phyloP scores from a whole-genome alignment of 257 asterid species.

The Cynanchum wilfordii region DNA sequence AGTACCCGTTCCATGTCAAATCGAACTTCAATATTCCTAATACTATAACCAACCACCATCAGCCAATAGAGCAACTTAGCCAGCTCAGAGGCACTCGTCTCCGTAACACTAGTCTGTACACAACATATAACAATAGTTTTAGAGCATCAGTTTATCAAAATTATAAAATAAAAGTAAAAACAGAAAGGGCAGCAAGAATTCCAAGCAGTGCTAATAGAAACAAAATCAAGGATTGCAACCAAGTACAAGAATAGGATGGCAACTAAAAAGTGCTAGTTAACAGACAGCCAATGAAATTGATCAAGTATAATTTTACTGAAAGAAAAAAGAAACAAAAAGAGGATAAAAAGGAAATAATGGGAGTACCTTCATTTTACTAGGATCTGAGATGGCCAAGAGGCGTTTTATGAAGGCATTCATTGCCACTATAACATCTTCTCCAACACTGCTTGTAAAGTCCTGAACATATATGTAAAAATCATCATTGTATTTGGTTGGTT shows the following conservation, averaged over 20 bases:
- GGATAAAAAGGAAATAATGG: neutral
- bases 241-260: neutral
- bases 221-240: too few relatives aligned
- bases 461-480: slow-evolving; percentile 22
- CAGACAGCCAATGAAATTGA: neutral
- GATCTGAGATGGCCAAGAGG: slow-evolving; percentile 83
- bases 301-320: neutral
- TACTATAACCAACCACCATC: slow-evolving; percentile 96
- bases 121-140: slow-evolving; percentile 7
- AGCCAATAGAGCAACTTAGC: slow-evolving; percentile 97
- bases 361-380: slow-evolving; percentile 85
- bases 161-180: neutral
- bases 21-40: slow-evolving; percentile 92
- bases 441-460: slow-evolving; percentile 94
- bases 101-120: slow-evolving; percentile 78
- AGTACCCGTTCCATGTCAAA: slow-evolving; percentile 95
- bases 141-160: neutral
- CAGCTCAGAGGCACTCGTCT: slow-evolving; percentile 86
- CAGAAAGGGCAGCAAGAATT: neutral
- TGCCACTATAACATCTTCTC: slow-evolving; percentile 88
- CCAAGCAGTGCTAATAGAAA: neutral
- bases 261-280: neutral
- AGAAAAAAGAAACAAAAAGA: neutral
- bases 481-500: neutral
- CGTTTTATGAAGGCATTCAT: slow-evolving; percentile 96